A percentile compares a stretch with the other conserved stretches of the same genome.
These are phyloP conservation scores for Ophiostoma piceae DNA, from an alignment of 2,329 filamentous ascomycete genomes.

Conservation along the genomic window DNA sequence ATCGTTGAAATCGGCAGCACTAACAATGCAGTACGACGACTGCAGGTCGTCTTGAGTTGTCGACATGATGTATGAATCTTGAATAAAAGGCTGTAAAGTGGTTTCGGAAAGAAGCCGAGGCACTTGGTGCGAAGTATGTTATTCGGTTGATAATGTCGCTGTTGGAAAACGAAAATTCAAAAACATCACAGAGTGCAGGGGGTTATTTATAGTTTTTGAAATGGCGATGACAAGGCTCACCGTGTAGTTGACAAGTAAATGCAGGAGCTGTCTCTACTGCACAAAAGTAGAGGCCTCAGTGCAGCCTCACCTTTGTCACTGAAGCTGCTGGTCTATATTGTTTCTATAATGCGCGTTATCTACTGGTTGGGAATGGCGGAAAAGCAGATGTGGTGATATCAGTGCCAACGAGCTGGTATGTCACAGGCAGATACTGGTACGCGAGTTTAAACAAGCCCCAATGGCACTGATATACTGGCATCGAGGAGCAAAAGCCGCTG, in stretches of 20 bases:
- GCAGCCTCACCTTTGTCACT: not conserved
- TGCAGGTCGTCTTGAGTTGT: too few species aligned
- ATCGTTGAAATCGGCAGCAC: too few species aligned
- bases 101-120: too few species aligned
- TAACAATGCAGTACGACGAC: too few species aligned
- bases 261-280: not conserved
- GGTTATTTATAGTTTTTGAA: not conserved
- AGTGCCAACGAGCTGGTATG: not conserved
- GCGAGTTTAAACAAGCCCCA: not conserved
- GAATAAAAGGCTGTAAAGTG: too few species aligned
- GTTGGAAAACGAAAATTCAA: too few species aligned
- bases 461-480: not conserved
- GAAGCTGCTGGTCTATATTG: not conserved
- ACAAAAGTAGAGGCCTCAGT: not conserved
- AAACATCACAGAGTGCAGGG: not conserved
- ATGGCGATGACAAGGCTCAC: not conserved
- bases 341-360: too few species aligned
- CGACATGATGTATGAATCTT: too few species aligned
- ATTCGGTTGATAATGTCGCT: too few species aligned
- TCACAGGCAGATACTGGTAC: not conserved
- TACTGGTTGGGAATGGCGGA: not conserved
- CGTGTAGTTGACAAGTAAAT: not conserved
- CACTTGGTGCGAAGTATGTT: too few species aligned
- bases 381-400: not conserved
- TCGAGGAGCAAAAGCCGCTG: not conserved